Conservation (phyloP, 164 flowering plant species). For the Dillenia turbinata region DNA sequence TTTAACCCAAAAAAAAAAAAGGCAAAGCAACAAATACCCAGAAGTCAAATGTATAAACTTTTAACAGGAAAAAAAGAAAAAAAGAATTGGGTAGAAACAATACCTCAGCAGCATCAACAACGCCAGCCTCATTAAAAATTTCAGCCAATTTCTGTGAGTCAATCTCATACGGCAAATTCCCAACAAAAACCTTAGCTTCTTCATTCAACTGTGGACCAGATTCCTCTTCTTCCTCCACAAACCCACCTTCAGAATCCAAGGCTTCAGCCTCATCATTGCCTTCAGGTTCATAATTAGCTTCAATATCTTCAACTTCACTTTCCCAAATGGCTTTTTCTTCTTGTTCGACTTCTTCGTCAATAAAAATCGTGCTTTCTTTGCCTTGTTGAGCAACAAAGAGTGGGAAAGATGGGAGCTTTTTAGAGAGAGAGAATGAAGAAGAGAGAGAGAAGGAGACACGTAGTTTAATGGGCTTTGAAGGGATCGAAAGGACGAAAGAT, state of each 20-base stretch:
- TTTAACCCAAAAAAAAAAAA: conserved; percentile 13
- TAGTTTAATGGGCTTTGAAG: conserved; percentile 29
- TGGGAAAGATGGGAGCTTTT: no score
- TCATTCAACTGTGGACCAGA: conserved; percentile 49
- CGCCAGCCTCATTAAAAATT: conserved; percentile 74
- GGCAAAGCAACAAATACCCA: background rate
- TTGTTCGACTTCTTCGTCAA: conserved; percentile 22
- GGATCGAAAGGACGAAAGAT: conserved; percentile 19
- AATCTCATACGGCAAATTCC: conserved; percentile 84
- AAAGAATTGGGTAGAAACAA: background rate
- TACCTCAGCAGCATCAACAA: conserved; percentile 83
- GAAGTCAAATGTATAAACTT: background rate
- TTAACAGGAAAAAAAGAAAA: background rate
- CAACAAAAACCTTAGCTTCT: conserved; percentile 83
- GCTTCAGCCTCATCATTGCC: conserved; percentile 7
- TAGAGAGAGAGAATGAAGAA: conserved; percentile 8
- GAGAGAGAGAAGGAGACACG: conserved; percentile 24
- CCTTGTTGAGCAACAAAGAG: conserved; percentile 39
- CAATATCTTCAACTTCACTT: conserved; percentile 14
- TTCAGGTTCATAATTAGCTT: conserved; percentile 12
- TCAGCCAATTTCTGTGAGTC: conserved; percentile 67
- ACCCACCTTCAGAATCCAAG: conserved; percentile 18
- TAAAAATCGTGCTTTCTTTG: conserved; percentile 24
- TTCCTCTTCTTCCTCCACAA: conserved; percentile 15
- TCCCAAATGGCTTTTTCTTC: conserved; percentile 15